A percentile compares a stretch with the other conserved stretches of the same genome.
Evolutionary conservation across 805 yeast species (phyloP).

Genomic region (Wickerhamomyces strasburgensis): DNA sequence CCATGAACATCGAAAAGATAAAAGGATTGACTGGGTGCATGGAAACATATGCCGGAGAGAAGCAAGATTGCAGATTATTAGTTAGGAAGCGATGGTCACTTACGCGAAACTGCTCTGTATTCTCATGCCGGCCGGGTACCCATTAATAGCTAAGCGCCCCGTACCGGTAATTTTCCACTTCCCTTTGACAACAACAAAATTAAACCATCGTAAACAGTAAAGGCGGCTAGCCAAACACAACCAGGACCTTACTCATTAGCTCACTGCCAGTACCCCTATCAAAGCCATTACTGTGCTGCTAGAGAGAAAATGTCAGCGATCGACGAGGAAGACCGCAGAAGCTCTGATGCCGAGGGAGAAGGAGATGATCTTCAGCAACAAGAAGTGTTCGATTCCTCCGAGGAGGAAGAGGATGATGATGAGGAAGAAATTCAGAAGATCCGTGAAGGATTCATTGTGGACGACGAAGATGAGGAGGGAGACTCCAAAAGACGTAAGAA

Average conservation of each 20-base stretch:
- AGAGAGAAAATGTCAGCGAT: slow-evolving; percentile 21
- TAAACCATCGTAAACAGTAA: no score
- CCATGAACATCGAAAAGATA: no score
- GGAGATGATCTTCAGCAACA: slow-evolving; percentile 36
- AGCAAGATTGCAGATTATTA: no score
- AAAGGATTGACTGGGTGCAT: neutral
- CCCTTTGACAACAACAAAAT: no score
- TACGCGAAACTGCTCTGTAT: no score
- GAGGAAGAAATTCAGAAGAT: slow-evolving; percentile 83
- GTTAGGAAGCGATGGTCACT: neutral
- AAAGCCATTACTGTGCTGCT: no score
- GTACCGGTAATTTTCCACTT: no score
- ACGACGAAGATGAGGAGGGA: slow-evolving; percentile 78
- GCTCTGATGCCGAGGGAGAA: slow-evolving; percentile 31
- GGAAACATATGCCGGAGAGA: neutral
- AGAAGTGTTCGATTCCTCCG: slow-evolving; percentile 62
- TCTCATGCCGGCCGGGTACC: no score
- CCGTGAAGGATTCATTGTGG: slow-evolving; percentile 91
- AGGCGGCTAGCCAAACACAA: no score
- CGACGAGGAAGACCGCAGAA: slow-evolving; percentile 16
- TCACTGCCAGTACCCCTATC: neutral
- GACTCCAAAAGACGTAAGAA: slow-evolving; percentile 34
- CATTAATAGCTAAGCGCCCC: no score
- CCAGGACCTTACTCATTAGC: no score
- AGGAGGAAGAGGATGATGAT: slow-evolving; percentile 88